Evolutionary conservation across 2,329 filamentous ascomycete genomes (phyloP), one percentile per base, ranked within the genome.

Genomic region (Claviceps spartinae): DNA sequence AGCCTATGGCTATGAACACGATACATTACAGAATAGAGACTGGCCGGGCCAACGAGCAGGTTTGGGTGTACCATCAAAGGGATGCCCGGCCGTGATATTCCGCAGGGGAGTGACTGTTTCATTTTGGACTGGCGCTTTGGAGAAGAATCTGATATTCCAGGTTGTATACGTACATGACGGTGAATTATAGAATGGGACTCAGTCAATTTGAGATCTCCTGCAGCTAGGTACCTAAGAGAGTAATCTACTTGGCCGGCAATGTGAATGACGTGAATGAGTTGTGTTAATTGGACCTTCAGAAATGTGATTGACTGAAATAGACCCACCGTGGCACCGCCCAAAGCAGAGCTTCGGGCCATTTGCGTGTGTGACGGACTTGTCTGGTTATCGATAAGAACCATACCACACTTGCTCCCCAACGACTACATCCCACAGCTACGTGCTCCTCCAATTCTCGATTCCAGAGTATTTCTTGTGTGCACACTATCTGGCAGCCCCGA

Each of bases 1-100:
- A 44, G 67, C 71, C 30, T 76, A 73, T 58, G 70, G 68, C 8
- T 73, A 65, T 64, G 59, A 53, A 61, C 45, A 22, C 13, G 26
- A 52, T 48, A 5, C 24, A 26, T 48, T 18, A 46, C 16, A 34
- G 30, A 7, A 37, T n/a, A 24, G 30, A 4, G 30, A 44, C 42
- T 44, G 20, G 42, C 20, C n/a, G 7, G 11, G 30, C 30, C 30
- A 34, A 45, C 6, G 16, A 9, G 42, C 4, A 34, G 16, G 45
- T 5, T 7, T 8, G 41, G 44, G 22, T 8, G 34, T n/a, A 47
- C 42, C 37, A 13, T 47, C 20, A 36, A 14, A 18, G 13, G 14
- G 13, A 48, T 30, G 44, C 2, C 6, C n/a, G 11, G 20, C 5
- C n/a, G 46, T 41, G 22, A 40, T 42, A 42, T 18, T 18, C 2